A percentile compares a stretch with the other conserved stretches of the same genome.
These are phyloP conservation scores for Acidomyces sp. DNA, from an alignment of 495 filamentous ascomycete genomes.

Conservation along the genomic window DNA sequence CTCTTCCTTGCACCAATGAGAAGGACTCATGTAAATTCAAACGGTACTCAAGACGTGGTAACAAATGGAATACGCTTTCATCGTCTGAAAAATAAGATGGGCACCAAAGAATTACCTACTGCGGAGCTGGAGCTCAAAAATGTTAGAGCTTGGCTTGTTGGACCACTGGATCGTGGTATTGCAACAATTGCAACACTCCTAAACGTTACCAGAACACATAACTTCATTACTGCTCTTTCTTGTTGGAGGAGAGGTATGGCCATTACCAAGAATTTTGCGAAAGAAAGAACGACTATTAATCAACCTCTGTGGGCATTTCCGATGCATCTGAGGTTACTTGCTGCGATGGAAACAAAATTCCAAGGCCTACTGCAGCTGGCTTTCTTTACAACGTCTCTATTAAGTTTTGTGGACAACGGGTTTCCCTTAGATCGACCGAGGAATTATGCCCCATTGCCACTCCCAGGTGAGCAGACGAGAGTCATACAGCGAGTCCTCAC, in stretches of 20 bases:
- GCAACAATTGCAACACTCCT: slow-evolving; percentile 52
- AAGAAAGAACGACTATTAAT: slow-evolving; percentile 33
- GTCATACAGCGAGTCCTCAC: slow-evolving; percentile 50
- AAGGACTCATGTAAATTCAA: slow-evolving; percentile 23
- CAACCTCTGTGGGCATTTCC: slow-evolving; percentile 14
- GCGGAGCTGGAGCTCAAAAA: slow-evolving; percentile 52
- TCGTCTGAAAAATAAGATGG: slow-evolving; percentile 57
- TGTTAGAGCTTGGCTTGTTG: slow-evolving; percentile 52
- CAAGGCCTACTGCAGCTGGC: slow-evolving; percentile 45
- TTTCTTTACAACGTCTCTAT: slow-evolving; percentile 48
- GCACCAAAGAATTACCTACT: slow-evolving; percentile 54
- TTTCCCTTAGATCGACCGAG: slow-evolving; percentile 1
- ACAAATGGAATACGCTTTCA: slow-evolving; percentile 56
- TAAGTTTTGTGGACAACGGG: slow-evolving; percentile 39
- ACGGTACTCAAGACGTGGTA: slow-evolving; percentile 20
- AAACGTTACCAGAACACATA: slow-evolving; percentile 57
- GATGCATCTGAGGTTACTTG: slow-evolving; percentile 35
- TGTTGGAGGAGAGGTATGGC: slow-evolving; percentile 49
- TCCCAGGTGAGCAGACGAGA: slow-evolving; percentile 4
- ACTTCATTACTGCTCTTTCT: slow-evolving; percentile 43
- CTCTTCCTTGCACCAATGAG: slow-evolving; percentile 57
- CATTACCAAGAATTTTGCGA: slow-evolving; percentile 47
- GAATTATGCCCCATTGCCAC: slow-evolving; percentile 12
- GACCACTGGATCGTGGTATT: slow-evolving; percentile 50
- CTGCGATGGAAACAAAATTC: slow-evolving; percentile 41